Conservation (phyloP, 331 rosid species). For the Acacia pycnantha region DNA sequence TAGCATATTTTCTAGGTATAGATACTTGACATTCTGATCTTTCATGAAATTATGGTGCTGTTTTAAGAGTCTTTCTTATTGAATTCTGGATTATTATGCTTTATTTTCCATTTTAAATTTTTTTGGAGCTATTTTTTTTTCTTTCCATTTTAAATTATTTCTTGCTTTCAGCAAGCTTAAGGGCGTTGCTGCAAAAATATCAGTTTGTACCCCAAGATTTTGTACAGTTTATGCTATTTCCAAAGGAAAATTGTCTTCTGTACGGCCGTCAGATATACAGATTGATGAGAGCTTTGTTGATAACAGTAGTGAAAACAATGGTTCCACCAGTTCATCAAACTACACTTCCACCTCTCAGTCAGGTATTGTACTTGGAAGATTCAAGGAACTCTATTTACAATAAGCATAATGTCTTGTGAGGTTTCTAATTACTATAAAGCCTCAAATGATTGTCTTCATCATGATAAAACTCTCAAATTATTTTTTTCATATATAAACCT, state of each 20-base stretch:
- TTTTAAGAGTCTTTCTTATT: not conserved
- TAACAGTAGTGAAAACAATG: conserved; percentile 56
- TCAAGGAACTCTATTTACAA: conserved; percentile 11
- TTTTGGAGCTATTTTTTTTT: not conserved
- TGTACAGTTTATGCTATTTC: conserved; percentile 84
- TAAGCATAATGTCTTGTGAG: not conserved
- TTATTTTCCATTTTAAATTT: not conserved
- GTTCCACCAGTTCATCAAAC: conserved; percentile 60
- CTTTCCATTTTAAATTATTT: conserved; percentile 21
- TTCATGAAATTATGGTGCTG: not conserved
- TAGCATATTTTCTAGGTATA: conserved; percentile 75
- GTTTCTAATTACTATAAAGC: not conserved
- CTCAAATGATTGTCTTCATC: not conserved
- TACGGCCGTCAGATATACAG: conserved; percentile 57
- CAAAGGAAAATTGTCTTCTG: conserved; percentile 65
- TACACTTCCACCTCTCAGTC: conserved; percentile 52
- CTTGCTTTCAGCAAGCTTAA: conserved; percentile 59
- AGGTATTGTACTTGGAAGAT: conserved; percentile 49
- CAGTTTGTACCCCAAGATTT: conserved; percentile 66
- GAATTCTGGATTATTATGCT: not conserved
- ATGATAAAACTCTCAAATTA: not conserved
- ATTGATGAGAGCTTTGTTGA: conserved; percentile 44
- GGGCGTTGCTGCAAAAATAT: conserved; percentile 65
- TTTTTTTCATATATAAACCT: not conserved
- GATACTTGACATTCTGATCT: conserved; percentile 17